phyloP scores from a whole-genome alignment of 352 stramenopile species.

The Phytophthora quininea region DNA sequence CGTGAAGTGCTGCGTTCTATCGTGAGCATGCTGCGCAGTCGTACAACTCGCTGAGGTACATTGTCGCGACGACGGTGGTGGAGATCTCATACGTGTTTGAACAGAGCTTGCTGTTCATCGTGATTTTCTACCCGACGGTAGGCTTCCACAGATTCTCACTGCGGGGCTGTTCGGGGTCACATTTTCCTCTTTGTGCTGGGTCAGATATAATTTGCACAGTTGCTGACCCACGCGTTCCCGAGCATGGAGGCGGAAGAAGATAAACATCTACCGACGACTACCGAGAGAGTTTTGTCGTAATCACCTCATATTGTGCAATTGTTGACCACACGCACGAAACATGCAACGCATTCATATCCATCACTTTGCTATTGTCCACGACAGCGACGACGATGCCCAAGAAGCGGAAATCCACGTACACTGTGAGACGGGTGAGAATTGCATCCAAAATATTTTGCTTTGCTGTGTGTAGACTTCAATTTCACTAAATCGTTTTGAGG shows the following conservation, averaged over 20 bases:
- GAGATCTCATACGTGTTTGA: slow-evolving; percentile 5
- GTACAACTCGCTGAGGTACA: not conserved
- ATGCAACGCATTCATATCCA: too few species aligned
- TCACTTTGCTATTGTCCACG: too few species aligned
- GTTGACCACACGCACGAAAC: too few species aligned
- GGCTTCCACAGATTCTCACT: slow-evolving; percentile 1
- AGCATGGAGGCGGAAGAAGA: slow-evolving; percentile 29
- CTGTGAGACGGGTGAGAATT: slow-evolving; percentile 8
- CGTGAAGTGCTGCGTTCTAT: slow-evolving; percentile 5
- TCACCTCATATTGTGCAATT: too few species aligned
- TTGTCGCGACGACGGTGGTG: slow-evolving; percentile 1
- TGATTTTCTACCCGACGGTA: slow-evolving; percentile 4
- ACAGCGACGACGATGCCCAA: too few species aligned
- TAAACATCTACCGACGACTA: too few species aligned
- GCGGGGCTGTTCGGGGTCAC: slow-evolving; percentile 38
- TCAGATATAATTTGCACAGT: slow-evolving; percentile 34
- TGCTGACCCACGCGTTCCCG: slow-evolving; percentile 29
- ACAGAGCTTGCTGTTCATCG: slow-evolving; percentile 1
- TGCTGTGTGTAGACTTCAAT: not conserved
- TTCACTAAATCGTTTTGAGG: too few species aligned
- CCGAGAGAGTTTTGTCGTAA: too few species aligned
- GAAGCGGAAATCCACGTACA: slow-evolving; percentile 19
- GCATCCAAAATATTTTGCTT: not conserved
- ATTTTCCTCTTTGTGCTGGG: slow-evolving; percentile 29
- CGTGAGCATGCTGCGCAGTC: not conserved